These are phyloP conservation scores for Begonia loranthoides DNA, from an alignment of 306 rosid genomes.

Conservation along the genomic window DNA sequence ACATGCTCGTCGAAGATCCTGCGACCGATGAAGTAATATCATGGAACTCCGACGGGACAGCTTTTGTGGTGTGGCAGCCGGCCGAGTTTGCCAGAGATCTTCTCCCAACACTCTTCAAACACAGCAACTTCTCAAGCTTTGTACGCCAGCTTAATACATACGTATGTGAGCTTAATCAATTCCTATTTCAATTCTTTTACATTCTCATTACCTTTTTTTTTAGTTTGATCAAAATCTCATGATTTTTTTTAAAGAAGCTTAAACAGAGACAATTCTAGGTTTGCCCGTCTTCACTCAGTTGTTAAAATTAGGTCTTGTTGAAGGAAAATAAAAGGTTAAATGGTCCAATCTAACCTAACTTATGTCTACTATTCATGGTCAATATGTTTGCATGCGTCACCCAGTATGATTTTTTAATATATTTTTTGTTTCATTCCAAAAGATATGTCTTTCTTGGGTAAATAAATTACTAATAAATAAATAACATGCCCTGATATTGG, in stretches of 20 bases:
- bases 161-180: slow-evolving; percentile 29
- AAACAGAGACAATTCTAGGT: neutral
- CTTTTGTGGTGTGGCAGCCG: slow-evolving; percentile 92
- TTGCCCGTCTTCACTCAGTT: neutral
- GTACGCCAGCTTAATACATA: slow-evolving; percentile 92
- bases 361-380: neutral
- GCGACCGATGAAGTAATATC: slow-evolving; percentile 51
- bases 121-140: slow-evolving; percentile 94
- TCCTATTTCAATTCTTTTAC: neutral
- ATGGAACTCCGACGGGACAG: slow-evolving; percentile 66
- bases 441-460: no score
- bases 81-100: slow-evolving; percentile 85
- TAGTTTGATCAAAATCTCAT: neutral
- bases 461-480: no score
- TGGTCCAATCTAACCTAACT: slow-evolving; percentile 1
- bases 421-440: no score
- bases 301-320: neutral
- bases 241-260: neutral
- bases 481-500: no score
- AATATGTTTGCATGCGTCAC: neutral
- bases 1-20: slow-evolving; percentile 75
- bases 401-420: neutral
- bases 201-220: neutral
- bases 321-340: neutral
- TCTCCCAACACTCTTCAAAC: slow-evolving; percentile 93